These are phyloP conservation scores for Wickerhamomyces ciferrii DNA, from an alignment of 805 yeast genomes.

Conservation along the genomic window DNA sequence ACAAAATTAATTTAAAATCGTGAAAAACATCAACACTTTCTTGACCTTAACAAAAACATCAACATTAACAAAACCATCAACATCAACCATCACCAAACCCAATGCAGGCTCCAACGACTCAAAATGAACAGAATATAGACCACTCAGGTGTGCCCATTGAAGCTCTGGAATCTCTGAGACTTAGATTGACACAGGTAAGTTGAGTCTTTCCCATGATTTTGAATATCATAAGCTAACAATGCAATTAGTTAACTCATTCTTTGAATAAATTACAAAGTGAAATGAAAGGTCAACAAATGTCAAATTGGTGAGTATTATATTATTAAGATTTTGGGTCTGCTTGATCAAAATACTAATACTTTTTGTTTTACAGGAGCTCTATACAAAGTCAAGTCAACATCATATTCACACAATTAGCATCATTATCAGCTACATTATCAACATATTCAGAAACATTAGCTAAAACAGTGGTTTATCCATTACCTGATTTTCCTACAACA, in stretches of 20 bases:
- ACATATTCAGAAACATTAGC: constrained; percentile 53
- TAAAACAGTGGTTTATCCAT: constrained; percentile 75
- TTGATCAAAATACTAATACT: constrained; percentile 19
- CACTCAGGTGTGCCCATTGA: constrained; percentile 50
- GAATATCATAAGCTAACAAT: constrained; percentile 16
- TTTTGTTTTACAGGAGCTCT: constrained; percentile 48
- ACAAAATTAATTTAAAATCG: not conserved
- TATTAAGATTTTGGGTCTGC: constrained; percentile 33
- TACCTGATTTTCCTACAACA: constrained; percentile 78
- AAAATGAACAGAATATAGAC: constrained; percentile 18
- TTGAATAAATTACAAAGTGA: constrained; percentile 51
- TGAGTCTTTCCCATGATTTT: not conserved
- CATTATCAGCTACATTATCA: constrained; percentile 67
- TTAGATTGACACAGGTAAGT: constrained; percentile 50
- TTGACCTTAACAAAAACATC: not conserved
- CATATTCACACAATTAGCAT: constrained; percentile 72
- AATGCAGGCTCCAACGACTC: constrained; percentile 12
- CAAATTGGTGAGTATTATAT: constrained; percentile 34
- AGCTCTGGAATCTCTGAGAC: constrained; percentile 56
- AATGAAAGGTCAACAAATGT: constrained; percentile 38
- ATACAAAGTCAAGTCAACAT: constrained; percentile 83
- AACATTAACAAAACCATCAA: not conserved
- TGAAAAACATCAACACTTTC: not conserved
- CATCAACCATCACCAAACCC: not conserved
- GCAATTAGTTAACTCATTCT: constrained; percentile 45